Evolutionary conservation across 1,284 basidiomycete species (phyloP), one percentile per base, ranked within the genome.

Genomic region (Cryptococcus sp.): DNA sequence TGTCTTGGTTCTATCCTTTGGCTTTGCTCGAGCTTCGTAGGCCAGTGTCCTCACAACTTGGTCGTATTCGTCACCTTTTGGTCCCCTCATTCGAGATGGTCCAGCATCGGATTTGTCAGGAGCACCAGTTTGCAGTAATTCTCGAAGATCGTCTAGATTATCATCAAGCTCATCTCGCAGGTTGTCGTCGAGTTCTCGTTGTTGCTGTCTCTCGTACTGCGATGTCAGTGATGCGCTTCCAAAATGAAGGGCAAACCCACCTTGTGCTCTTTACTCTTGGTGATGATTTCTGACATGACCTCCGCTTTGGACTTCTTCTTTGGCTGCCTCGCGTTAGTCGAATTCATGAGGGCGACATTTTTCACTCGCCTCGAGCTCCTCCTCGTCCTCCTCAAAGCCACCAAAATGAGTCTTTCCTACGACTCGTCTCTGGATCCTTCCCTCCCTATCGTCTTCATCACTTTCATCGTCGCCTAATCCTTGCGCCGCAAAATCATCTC

Each of bases 221-320:
- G 53, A 54, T 38, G 50, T 50, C 1, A 34, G 34, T 35, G 31
- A 50, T 10, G n/a, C 32, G 7, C 35, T 41, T 36, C 33, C 38
- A 34, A 30, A 15, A 14, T 11, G 57, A 15, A 33, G 13, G 47
- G 1, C 37, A 33, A 37, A 48, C 74, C 52, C 60, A 90, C 91
- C 80, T 94, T 97, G 78, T 96, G 84, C 53, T 86, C 84, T 76
- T 99, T 99, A 78, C 91, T 95, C 78, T 98, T 98, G 11, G 92
- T 89, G 50, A 99, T 93, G 50, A 99, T 88, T 76, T 99, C 96
- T 1, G 89, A 85, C 96, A 98, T 98, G 59, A 98, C 90, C 72
- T 99, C 94, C 4, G 89, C 87, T 78, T 97, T 98, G 14, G 86
- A 85, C 79, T 90, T 94, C 76, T 91, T 92, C 58, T 85, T 46